These are phyloP conservation scores for Pisolithus tinctorius DNA, from an alignment of 768 basidiomycete species.

Conservation along the genomic window DNA sequence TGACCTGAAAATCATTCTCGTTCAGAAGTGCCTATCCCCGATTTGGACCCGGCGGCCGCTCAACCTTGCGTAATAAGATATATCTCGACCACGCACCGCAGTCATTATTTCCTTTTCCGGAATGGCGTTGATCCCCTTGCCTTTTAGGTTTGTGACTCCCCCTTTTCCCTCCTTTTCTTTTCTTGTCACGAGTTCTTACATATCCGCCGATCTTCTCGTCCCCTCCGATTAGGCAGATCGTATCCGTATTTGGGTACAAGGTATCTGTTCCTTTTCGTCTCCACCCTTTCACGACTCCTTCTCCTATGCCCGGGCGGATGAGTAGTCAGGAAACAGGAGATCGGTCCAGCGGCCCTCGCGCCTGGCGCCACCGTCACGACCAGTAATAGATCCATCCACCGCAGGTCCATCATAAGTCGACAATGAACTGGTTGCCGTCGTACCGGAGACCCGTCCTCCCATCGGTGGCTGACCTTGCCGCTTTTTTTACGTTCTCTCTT, in stretches of 20 bases:
- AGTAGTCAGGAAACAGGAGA: background rate
- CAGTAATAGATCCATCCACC: background rate
- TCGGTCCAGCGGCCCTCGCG: background rate
- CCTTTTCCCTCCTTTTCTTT: constrained; percentile 2
- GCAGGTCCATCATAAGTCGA: background rate
- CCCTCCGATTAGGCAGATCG: constrained; percentile 18
- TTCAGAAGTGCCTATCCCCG: constrained; percentile 7
- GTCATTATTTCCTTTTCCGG: constrained; percentile 12
- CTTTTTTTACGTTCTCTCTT: constrained; percentile 5
- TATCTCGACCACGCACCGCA: constrained; percentile 6
- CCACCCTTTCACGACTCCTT: background rate
- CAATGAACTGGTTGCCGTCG: background rate
- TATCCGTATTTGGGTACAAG: constrained; percentile 2
- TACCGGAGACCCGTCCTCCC: background rate
- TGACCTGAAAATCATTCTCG: constrained; percentile 13
- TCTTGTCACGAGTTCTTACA: constrained; percentile 17
- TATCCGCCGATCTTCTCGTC: constrained; percentile 33
- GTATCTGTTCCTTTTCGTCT: constrained; percentile 5
- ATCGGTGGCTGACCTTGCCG: background rate
- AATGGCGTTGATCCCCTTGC: constrained; percentile 27
- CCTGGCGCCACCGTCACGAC: background rate
- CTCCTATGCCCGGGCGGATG: no score
- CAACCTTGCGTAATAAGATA: constrained; percentile 10
- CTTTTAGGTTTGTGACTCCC: constrained; percentile 8
- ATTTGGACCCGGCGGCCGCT: constrained; percentile 13